These are phyloP conservation scores for Orychophragmus violaceus DNA, from an alignment of 345 rosid species.

Conservation along the genomic window DNA sequence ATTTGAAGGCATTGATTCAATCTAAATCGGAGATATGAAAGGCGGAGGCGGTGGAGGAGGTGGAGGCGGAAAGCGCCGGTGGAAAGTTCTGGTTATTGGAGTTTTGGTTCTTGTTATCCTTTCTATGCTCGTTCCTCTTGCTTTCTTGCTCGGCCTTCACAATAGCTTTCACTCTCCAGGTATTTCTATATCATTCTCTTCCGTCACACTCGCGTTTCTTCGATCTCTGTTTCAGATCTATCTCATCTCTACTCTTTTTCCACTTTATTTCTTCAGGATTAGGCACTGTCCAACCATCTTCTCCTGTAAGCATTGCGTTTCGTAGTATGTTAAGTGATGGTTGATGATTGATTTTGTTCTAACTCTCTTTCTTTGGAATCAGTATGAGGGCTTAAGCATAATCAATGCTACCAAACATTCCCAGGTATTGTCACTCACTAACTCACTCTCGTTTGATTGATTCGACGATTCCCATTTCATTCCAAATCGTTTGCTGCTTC, in stretches of 20 bases:
- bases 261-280: slow-evolving; percentile 38
- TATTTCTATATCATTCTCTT: not conserved
- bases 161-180: slow-evolving; percentile 69
- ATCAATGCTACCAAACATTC: slow-evolving; percentile 28
- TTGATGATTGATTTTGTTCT: not conserved
- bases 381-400: slow-evolving; percentile 36
- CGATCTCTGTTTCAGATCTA: slow-evolving; percentile 31
- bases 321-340: too few species aligned
- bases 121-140: slow-evolving; percentile 95
- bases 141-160: slow-evolving; percentile 78
- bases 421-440: slow-evolving; percentile 21
- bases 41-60: slow-evolving; percentile 32
- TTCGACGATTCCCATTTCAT: not conserved
- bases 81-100: slow-evolving; percentile 65
- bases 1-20: slow-evolving; percentile 3
- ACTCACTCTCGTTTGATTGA: not conserved
- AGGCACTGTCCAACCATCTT: slow-evolving; percentile 39
- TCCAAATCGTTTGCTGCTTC: not conserved
- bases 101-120: slow-evolving; percentile 81
- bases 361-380: slow-evolving; percentile 8
- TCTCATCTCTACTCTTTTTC: not conserved
- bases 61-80: slow-evolving; percentile 59
- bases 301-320: slow-evolving; percentile 46
- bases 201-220: not conserved
- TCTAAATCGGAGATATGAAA: slow-evolving; percentile 22